Conservation (phyloP, 495 filamentous ascomycete species). For the Venustampulla echinocandica region DNA sequence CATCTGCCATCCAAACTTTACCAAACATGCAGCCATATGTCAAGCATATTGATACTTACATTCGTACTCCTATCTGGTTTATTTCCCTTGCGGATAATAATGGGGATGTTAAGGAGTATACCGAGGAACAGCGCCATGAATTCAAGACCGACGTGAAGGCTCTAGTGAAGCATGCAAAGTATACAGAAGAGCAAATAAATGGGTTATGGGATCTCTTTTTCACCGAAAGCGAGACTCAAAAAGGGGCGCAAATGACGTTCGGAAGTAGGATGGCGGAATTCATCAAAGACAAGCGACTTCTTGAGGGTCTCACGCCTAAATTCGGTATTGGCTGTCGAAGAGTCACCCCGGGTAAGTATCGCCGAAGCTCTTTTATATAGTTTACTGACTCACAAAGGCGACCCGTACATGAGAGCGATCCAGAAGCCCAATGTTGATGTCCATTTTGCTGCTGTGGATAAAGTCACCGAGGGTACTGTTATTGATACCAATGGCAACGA, state of each 20-base stretch:
- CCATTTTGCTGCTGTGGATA: slow-evolving; percentile 47
- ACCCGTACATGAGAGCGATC: slow-evolving; percentile 55
- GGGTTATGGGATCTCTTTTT: slow-evolving; percentile 32
- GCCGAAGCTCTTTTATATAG: not conserved
- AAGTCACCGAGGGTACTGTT: slow-evolving; percentile 51
- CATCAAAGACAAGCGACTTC: slow-evolving; percentile 32
- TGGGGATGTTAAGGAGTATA: slow-evolving; percentile 24
- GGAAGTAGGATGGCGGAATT: slow-evolving; percentile 28
- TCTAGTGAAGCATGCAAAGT: slow-evolving; percentile 29
- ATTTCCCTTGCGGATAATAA: slow-evolving; percentile 31
- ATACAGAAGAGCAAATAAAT: slow-evolving; percentile 32
- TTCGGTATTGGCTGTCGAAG: slow-evolving; percentile 61
- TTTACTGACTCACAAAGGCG: slow-evolving; percentile 1
- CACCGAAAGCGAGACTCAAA: slow-evolving; percentile 24
- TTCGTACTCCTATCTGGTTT: slow-evolving; percentile 59
- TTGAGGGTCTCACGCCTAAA: slow-evolving; percentile 36
- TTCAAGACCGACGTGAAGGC: slow-evolving; percentile 27
- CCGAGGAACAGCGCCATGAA: slow-evolving; percentile 23
- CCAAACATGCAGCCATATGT: slow-evolving; percentile 37
- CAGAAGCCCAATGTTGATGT: slow-evolving; percentile 52
- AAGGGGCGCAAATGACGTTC: slow-evolving; percentile 24
- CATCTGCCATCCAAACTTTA: slow-evolving; percentile 46
- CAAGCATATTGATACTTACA: slow-evolving; percentile 50
- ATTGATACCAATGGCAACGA: slow-evolving; percentile 43
- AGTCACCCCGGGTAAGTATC: slow-evolving; percentile 51